phyloP scores from a whole-genome alignment of 305 asterid genomes.

The Fraxinus velutina region DNA sequence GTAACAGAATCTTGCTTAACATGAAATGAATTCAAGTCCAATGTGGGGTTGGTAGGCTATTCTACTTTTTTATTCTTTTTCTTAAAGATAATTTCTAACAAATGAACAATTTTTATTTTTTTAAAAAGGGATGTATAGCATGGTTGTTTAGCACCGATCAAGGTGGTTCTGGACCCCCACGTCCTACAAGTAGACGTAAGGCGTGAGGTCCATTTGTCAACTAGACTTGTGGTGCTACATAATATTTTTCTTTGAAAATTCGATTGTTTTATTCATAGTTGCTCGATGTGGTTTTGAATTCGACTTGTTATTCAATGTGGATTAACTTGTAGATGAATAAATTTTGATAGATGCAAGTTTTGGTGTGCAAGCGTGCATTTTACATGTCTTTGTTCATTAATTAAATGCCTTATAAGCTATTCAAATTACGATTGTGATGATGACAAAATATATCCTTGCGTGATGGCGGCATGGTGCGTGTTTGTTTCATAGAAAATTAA shows the following conservation, averaged over 20 bases:
- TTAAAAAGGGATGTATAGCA: background rate
- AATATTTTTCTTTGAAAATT: too few relatives aligned
- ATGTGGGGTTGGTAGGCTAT: background rate
- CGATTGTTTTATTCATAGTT: background rate
- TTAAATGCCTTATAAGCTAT: background rate
- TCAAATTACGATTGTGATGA: background rate
- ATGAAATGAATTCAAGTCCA: slow-evolving; percentile 20
- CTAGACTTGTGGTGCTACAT: background rate
- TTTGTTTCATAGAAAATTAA: background rate
- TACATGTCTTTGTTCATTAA: background rate
- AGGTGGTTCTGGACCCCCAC: background rate
- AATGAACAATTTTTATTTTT: too few relatives aligned
- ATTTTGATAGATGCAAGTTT: background rate
- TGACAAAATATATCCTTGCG: background rate
- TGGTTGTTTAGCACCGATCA: background rate
- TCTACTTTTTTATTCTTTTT: background rate
- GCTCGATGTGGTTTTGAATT: background rate
- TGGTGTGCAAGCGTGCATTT: background rate
- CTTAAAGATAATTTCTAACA: background rate
- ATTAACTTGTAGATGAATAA: too few relatives aligned
- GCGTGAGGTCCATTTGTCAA: too few relatives aligned
- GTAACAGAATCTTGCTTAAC: slow-evolving; percentile 30
- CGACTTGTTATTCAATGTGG: too few relatives aligned
- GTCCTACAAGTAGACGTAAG: background rate
- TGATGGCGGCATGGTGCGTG: background rate